Conservation (phyloP, 352 stramenopile species). For the Saprolegnia diclina region DNA sequence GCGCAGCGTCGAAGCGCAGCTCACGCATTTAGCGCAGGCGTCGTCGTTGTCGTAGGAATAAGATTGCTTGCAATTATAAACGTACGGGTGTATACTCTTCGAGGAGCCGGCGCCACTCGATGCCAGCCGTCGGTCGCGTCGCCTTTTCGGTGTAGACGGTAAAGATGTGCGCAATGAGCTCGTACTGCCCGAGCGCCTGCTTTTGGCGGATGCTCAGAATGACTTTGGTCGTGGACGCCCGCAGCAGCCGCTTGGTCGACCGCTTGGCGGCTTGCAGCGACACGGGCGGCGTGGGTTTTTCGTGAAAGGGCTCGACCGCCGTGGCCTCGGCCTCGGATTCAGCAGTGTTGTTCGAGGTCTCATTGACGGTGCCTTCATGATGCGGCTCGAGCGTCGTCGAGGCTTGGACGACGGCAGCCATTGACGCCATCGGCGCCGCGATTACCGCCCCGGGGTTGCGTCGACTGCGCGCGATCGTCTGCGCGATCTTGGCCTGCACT, state of each 20-base stretch:
- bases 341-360: background rate
- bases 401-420: too few species aligned
- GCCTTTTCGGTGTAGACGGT: background rate
- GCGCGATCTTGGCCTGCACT: background rate
- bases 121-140: background rate
- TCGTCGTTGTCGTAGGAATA: too few species aligned
- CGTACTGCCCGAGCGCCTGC: conserved; percentile 1
- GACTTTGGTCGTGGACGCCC: background rate
- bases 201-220: background rate
- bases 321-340: background rate
- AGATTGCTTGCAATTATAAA: background rate
- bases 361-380: background rate
- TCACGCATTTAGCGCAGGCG: conserved; percentile 36
- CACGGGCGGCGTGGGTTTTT: background rate
- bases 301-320: background rate
- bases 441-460: background rate
- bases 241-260: background rate
- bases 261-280: background rate
- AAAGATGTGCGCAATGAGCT: conserved; percentile 6
- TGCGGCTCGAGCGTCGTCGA: too few species aligned
- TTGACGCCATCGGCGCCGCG: too few species aligned
- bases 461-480: background rate
- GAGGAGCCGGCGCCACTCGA: background rate
- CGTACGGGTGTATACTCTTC: background rate
- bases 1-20: conserved; percentile 53